Evolutionary conservation across 2,329 filamentous ascomycete genomes (phyloP).

Genomic region (Orbilia blumenaviensis): DNA sequence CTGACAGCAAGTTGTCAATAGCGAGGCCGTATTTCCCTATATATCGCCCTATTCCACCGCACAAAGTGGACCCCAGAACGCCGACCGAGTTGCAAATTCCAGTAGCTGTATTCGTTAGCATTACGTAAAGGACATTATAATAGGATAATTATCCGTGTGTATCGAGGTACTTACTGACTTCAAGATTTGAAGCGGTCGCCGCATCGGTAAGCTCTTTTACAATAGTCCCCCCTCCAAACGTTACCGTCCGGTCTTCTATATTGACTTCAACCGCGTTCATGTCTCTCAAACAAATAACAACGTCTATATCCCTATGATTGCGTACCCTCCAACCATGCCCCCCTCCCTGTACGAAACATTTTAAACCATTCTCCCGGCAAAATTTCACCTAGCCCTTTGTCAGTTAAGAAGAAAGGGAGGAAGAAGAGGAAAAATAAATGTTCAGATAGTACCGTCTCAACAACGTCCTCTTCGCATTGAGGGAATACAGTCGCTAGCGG

Average conservation of each 20-base stretch:
- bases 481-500: slow-evolving; percentile 21
- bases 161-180: slow-evolving; percentile 15
- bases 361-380: slow-evolving; percentile 21
- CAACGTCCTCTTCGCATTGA: slow-evolving; percentile 33
- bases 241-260: slow-evolving; percentile 31
- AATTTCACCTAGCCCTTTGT: slow-evolving; percentile 33
- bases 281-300: slow-evolving; percentile 46
- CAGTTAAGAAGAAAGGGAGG: background rate
- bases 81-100: slow-evolving; percentile 48
- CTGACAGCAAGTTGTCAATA: slow-evolving; percentile 62
- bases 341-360: slow-evolving; percentile 42
- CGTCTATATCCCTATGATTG: slow-evolving; percentile 22
- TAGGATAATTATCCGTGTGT: too few relatives aligned
- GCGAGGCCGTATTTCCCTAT: slow-evolving; percentile 57
- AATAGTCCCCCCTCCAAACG: slow-evolving; percentile 53
- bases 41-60: slow-evolving; percentile 51
- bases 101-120: slow-evolving; percentile 9
- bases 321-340: slow-evolving; percentile 36
- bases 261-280: slow-evolving; percentile 42
- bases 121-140: background rate
- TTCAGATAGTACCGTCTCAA: slow-evolving; percentile 20
- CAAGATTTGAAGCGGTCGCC: slow-evolving; percentile 8
- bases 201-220: slow-evolving; percentile 39
- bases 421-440: background rate
- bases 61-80: slow-evolving; percentile 21